A percentile compares a stretch with the other conserved stretches of the same genome.
Evolutionary conservation across 2,329 filamentous ascomycete species (phyloP).

Genomic region (Colletotrichum horii): DNA sequence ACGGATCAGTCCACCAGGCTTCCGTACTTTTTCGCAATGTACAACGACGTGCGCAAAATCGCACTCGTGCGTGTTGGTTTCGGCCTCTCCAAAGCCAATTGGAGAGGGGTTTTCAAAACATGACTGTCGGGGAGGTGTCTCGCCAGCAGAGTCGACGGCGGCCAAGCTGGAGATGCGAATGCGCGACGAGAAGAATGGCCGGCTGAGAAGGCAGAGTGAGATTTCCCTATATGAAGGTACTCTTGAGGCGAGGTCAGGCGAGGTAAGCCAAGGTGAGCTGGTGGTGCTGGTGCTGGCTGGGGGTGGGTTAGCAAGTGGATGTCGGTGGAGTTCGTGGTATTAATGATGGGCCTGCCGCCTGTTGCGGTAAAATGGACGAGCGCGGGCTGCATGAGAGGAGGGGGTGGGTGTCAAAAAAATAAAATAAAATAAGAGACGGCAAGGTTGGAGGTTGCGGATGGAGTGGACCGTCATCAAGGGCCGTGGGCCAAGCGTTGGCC

Average conservation of each 20-base stretch:
- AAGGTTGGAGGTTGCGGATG: conserved; percentile 22
- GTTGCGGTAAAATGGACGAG: conserved; percentile 38
- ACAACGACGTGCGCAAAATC: neutral
- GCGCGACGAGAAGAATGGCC: neutral
- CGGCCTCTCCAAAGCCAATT: conserved; percentile 35
- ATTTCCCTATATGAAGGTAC: neutral
- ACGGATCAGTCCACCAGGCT: neutral
- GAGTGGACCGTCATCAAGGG: conserved; percentile 12
- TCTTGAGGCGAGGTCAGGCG: conserved; percentile 11
- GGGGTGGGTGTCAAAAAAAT: neutral
- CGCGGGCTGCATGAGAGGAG: conserved; percentile 19
- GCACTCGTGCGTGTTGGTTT: conserved; percentile 7
- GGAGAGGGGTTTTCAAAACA: conserved; percentile 34
- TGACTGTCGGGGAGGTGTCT: conserved; percentile 26
- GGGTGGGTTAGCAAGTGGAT: conserved; percentile 27
- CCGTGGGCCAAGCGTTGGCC: conserved; percentile 7
- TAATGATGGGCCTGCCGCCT: conserved; percentile 29
- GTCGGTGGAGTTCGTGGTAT: conserved; percentile 25
- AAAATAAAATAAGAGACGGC: conserved; percentile 11
- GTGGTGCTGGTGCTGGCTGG: neutral
- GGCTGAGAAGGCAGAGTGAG: conserved; percentile 3
- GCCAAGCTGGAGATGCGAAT: conserved; percentile 10
- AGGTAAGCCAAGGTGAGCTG: conserved; percentile 4
- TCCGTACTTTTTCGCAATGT: neutral
- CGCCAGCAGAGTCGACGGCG: conserved; percentile 13